These are phyloP conservation scores for Triangularia verruculosa DNA, from an alignment of 2,329 filamentous ascomycete genomes.

Conservation along the genomic window DNA sequence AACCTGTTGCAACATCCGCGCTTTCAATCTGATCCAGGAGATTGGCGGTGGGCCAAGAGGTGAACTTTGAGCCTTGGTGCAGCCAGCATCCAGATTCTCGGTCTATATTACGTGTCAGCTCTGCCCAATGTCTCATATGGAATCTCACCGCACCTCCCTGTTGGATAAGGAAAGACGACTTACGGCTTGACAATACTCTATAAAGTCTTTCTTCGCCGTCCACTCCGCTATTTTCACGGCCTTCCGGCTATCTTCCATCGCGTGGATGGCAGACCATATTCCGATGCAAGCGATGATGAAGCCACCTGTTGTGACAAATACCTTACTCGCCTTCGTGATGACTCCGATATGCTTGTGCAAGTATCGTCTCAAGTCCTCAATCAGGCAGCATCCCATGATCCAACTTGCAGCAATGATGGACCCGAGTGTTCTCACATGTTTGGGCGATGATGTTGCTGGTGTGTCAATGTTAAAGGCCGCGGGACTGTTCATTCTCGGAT, in stretches of 20 bases:
- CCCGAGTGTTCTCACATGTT: too few relatives aligned
- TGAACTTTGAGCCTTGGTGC: not conserved
- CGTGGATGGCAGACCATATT: conserved; percentile 9
- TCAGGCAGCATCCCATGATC: too few relatives aligned
- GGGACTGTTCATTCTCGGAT: too few relatives aligned
- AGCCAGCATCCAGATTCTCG: not conserved
- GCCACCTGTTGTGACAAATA: not conserved
- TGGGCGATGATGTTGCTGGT: too few relatives aligned
- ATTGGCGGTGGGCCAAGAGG: not conserved
- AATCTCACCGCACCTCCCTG: too few relatives aligned
- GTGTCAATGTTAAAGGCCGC: too few relatives aligned
- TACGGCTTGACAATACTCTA: conserved; percentile 6
- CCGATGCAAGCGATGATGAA: conserved; percentile 14
- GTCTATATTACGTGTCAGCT: not conserved
- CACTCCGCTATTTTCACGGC: conserved; percentile 8
- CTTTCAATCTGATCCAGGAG: not conserved
- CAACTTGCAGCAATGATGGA: too few relatives aligned
- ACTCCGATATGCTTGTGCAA: too few relatives aligned
- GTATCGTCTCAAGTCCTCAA: too few relatives aligned
- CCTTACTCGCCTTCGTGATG: not conserved
- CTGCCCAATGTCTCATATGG: too few relatives aligned
- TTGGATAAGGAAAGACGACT: too few relatives aligned
- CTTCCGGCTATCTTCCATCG: conserved; percentile 1
- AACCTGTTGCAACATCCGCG: not conserved
- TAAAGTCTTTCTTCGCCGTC: conserved; percentile 12